These are phyloP conservation scores for Quillaja saponaria DNA, from an alignment of 306 rosid species.

Conservation along the genomic window DNA sequence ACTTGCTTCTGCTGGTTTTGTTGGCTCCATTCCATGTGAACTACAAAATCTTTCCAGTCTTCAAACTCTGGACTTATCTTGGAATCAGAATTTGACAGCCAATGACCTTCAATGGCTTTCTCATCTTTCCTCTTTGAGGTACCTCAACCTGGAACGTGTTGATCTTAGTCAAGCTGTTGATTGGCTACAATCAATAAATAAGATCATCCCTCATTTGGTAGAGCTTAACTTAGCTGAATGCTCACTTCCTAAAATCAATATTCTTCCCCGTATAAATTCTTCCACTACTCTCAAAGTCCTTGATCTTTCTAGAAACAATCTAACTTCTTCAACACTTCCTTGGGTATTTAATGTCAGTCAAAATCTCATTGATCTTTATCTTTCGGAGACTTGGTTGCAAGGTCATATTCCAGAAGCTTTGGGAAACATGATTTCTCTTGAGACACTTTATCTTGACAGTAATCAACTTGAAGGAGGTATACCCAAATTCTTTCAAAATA, in stretches of 20 bases:
- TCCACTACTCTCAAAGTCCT: constrained; percentile 19
- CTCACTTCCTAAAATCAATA: constrained; percentile 10
- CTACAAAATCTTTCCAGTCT: no score
- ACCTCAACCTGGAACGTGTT: background rate
- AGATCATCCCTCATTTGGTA: background rate
- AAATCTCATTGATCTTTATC: no score
- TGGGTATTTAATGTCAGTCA: no score
- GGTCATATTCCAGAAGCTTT: no score
- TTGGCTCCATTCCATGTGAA: constrained; percentile 15
- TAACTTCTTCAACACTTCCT: constrained; percentile 10
- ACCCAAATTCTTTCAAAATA: no score
- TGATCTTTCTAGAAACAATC: background rate
- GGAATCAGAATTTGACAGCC: background rate
- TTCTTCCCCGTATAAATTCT: constrained; percentile 7
- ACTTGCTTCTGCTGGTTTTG: background rate
- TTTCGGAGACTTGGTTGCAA: no score
- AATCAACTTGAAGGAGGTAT: no score
- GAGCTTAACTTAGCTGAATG: background rate
- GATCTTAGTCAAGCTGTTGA: constrained; percentile 10
- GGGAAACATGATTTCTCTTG: no score
- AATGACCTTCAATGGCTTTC: constrained; percentile 32
- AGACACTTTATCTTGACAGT: no score
- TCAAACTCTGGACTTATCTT: no score
- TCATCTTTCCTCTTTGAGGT: constrained; percentile 27
- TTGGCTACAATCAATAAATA: no score